These are phyloP conservation scores for Gypsophila paniculata DNA, from an alignment of 179 eudicot genomes.

Conservation along the genomic window DNA sequence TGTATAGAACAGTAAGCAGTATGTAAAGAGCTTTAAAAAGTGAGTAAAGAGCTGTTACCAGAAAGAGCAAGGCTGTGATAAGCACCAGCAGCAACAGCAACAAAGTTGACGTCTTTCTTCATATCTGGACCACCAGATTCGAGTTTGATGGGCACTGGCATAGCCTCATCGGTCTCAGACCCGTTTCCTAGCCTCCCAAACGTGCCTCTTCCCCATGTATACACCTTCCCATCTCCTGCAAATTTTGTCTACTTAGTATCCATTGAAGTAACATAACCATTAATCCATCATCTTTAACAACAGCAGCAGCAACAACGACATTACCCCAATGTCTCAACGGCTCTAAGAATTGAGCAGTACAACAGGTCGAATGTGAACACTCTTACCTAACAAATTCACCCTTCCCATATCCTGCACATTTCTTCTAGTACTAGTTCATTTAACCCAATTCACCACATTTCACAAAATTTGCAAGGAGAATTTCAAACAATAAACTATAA, in stretches of 20 bases:
- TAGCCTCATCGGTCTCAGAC: conserved; percentile 46
- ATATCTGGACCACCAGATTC: conserved; percentile 6
- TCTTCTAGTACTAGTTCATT: no score
- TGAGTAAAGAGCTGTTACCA: conserved; percentile 33
- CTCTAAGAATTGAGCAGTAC: not conserved
- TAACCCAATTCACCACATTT: no score
- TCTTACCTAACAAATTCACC: not conserved
- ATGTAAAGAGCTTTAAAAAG: no score
- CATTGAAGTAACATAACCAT: no score
- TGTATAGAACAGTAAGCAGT: not conserved
- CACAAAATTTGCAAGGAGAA: no score
- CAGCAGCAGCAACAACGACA: no score
- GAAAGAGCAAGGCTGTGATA: conserved; percentile 82
- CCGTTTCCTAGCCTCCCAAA: conserved; percentile 81
- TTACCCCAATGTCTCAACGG: no score
- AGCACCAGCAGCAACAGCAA: conserved; percentile 71
- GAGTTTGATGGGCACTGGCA: conserved; percentile 44
- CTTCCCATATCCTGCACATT: no score
- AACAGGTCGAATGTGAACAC: not conserved
- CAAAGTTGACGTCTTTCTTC: conserved; percentile 28
- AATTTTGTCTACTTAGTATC: no score
- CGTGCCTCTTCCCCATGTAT: conserved; percentile 88
- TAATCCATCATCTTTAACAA: no score
- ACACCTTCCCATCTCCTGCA: conserved; percentile 56
- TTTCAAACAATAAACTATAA: no score